Evolutionary conservation across 352 stramenopile species (phyloP).

Genomic region (Globisporangium apiculatum): DNA sequence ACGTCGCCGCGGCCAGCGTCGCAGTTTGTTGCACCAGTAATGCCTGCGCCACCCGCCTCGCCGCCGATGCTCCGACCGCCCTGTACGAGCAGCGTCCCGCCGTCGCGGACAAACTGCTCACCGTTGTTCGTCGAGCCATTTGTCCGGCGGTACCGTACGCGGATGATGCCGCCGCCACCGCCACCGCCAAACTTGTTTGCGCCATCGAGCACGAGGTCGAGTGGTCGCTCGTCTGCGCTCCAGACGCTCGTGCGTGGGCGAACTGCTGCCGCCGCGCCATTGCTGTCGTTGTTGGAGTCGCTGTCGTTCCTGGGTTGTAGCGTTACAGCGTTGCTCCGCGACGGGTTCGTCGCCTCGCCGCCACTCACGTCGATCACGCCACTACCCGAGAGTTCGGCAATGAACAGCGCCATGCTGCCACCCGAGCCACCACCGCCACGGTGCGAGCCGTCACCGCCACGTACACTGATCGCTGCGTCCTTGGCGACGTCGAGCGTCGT

Average conservation of each 20-base stretch:
- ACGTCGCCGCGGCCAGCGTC: constrained; percentile 53
- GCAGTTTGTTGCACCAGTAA: constrained; percentile 53
- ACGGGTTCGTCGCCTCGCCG: constrained; percentile 25
- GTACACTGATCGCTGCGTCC: constrained; percentile 34
- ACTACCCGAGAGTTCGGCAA: constrained; percentile 51
- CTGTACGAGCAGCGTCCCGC: constrained; percentile 31
- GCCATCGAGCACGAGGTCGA: constrained; percentile 9
- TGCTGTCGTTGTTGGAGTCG: neutral
- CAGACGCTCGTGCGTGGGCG: constrained; percentile 20
- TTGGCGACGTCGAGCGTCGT: constrained; percentile 42
- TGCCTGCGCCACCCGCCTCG: constrained; percentile 43
- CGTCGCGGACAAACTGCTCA: constrained; percentile 53
- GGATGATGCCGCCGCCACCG: constrained; percentile 49
- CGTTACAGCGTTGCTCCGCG: neutral
- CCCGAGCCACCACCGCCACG: constrained; percentile 67
- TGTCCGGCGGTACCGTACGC: constrained; percentile 39
- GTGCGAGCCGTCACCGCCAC: constrained; percentile 44
- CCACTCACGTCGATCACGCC: constrained; percentile 52
- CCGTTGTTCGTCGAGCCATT: constrained; percentile 22
- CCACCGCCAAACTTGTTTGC: constrained; percentile 41
- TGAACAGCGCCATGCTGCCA: constrained; percentile 51
- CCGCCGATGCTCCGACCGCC: constrained; percentile 44
- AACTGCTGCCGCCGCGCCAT: neutral
- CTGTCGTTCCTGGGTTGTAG: too few relatives aligned
- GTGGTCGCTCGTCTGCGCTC: constrained; percentile 9